Base-by-base conservation (phyloP, 2,329 filamentous ascomycete genomes). In the Tolypocladium paradoxum region DNA sequence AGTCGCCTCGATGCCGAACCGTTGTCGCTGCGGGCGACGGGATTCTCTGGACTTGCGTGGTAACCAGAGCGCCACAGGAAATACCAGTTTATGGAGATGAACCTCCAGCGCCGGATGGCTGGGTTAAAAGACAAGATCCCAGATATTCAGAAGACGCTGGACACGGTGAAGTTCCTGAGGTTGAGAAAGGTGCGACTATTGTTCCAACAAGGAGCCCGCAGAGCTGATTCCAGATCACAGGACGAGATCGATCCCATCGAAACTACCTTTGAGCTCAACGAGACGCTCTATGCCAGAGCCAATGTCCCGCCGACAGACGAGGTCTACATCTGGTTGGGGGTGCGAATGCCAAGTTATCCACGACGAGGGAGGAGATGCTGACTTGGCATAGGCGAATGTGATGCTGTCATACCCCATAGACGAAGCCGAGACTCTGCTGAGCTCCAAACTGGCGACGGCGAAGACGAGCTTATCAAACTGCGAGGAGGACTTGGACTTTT, bases 31-130 rank as follows among this genome's bases (percentile, higher is more conserved):
- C 22, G 35, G 16, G 48, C 31, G 27, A 38, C 49, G 36, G 27
- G n/a, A 22, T n/a, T 11, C 8, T 31, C 11, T 20, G n/a, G n/a
- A 9, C 14, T 20, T 33, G 20, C 1, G 11, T 33, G 40, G 50
- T 58, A 55, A 59, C 53, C 53, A 12, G 24, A 22, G 22, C 11
- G 48, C 29, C 36, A 27, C 67, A 95, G 90, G 62, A 99, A 99
- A 79, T 99, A 99, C 75, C 93, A 97, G 70, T 99, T 97, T 74
- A 99, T 99, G 93, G 90, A 97, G 73, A 77, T 87, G 67, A 97
- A 96, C 70, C 88, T 93, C 55, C 87, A 95, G 69, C 81, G 90
- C 58, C 82, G 93, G 48, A 85, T 88, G 51, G 77, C 79, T 4
- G 90, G 91, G 2, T 75, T 99, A 53, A 88, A 85, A 65, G 91